Base-by-base conservation (phyloP, 2,329 filamentous ascomycete genomes). In the Trichoderma sp. region DNA sequence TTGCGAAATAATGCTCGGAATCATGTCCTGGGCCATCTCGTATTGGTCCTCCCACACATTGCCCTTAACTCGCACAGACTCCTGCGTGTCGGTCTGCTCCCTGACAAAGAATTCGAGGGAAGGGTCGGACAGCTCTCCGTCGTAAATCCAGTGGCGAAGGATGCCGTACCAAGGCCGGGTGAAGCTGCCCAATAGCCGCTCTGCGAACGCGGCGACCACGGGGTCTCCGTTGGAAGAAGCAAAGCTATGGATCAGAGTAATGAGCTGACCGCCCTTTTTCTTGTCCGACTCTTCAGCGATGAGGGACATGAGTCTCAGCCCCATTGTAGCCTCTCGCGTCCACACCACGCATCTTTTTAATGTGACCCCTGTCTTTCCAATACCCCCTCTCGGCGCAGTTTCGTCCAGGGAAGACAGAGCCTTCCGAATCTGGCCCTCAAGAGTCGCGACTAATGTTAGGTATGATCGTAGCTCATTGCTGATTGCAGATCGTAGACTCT, bases 31-130 rank as follows among this genome's bases (percentile, higher is more conserved):
- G 72, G 92, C 90, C 45, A 97, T 84, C 75, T 92, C 91, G 80
- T 97, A 99, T 77, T 98, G 98, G 79, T 97, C 93, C 78, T 98
- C 94, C 95, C 95, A 99, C 2, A 98, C 94, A 72, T 94, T 97
- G 42, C 91, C 90, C 58, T 84, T 85, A 60, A 82, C 81, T 72
- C 83, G 85, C 58, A 79, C 75, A 68, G 84, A 81, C 69, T 87
- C 83, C 74, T 82, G 77, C 70, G 80, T 72, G 7, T 74, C 69
- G 63, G 89, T 87, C 72, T 94, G 92, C 77, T 97, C 93, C 22
- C 89, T 89, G 22, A 99, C 94, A 74, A 99, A 98, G 79, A 99
- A 99, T 75, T 99, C 95, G 67, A 89, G 86, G 74, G 94, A 97
- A 0, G 96, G 95, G 78, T 99, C 95, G n/a, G 92, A 93, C 15